Conservation (phyloP, 225 moss, liverwort and hornwort species). For the Polytrichum commune region DNA sequence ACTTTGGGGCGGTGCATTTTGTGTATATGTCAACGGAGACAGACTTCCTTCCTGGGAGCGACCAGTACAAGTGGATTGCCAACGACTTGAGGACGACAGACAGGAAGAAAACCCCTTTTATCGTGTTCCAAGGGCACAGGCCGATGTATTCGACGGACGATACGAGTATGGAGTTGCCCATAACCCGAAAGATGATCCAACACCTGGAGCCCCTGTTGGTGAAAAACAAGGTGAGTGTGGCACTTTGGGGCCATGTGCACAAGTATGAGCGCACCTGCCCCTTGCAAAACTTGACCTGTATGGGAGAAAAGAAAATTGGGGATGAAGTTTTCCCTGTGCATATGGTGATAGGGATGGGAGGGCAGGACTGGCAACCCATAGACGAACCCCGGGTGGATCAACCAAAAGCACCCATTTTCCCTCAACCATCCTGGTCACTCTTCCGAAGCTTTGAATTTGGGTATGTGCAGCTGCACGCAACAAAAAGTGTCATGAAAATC, state of each 20-base stretch:
- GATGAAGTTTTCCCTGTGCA: constrained; percentile 43
- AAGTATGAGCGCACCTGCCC: constrained; percentile 67
- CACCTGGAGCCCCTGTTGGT: constrained; percentile 50
- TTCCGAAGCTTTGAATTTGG: constrained; percentile 44
- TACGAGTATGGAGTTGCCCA: neutral
- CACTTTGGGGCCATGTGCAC: constrained; percentile 68
- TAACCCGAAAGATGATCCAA: constrained; percentile 39
- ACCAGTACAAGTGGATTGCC: constrained; percentile 44
- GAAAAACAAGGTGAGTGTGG: constrained; percentile 43
- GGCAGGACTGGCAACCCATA: constrained; percentile 58
- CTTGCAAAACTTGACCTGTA: constrained; percentile 37
- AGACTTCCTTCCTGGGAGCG: constrained; percentile 50
- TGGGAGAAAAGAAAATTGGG: neutral
- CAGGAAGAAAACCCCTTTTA: constrained; percentile 47
- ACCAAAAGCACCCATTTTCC: constrained; percentile 34
- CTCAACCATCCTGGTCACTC: constrained; percentile 49
- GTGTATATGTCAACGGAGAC: constrained; percentile 88
- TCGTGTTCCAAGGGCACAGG: constrained; percentile 52
- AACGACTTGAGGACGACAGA: constrained; percentile 38
- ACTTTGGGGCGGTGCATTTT: constrained; percentile 84
- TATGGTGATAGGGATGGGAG: constrained; percentile 63
- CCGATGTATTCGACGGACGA: constrained; percentile 52
- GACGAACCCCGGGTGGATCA: constrained; percentile 32
- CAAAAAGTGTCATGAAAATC: constrained; percentile 34
- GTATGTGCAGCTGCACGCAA: constrained; percentile 53